phyloP scores from a whole-genome alignment of 139 green algal genomes.

The Tetradesmus obliquus region DNA sequence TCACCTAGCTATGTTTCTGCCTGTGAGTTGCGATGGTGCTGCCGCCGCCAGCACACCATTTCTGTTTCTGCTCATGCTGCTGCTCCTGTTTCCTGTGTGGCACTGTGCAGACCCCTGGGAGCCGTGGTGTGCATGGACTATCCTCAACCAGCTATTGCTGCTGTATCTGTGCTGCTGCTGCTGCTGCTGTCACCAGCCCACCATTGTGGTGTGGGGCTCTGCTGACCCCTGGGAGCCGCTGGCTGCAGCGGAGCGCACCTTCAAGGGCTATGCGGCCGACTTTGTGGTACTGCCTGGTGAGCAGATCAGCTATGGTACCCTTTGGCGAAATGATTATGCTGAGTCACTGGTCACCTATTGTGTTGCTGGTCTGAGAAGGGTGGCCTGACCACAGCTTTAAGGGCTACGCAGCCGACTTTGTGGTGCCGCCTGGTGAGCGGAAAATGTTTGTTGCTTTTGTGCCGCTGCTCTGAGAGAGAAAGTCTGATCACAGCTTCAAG shows the following conservation, averaged over 20 bases:
- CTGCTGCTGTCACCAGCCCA: constrained; percentile 38
- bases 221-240: constrained; percentile 37
- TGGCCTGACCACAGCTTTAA: neutral
- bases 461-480: no score
- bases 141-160: neutral
- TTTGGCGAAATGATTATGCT: no score
- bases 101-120: no score
- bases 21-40: neutral
- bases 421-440: constrained; percentile 22
- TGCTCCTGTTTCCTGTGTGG: neutral
- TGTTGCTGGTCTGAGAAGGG: no score
- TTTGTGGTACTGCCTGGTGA: constrained; percentile 43
- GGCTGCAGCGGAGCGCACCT: neutral
- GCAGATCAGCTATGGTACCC: no score
- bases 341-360: no score
- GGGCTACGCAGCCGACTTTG: constrained; percentile 24
- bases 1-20: no score
- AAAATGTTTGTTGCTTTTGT: no score
- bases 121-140: no score
- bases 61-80: neutral
- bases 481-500: neutral
- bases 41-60: neutral
- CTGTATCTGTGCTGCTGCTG: neutral
- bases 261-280: constrained; percentile 1
- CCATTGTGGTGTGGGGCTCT: constrained; percentile 34